These are phyloP conservation scores for Aspergillus avenaceus DNA, from an alignment of 495 filamentous ascomycete species.

Conservation along the genomic window DNA sequence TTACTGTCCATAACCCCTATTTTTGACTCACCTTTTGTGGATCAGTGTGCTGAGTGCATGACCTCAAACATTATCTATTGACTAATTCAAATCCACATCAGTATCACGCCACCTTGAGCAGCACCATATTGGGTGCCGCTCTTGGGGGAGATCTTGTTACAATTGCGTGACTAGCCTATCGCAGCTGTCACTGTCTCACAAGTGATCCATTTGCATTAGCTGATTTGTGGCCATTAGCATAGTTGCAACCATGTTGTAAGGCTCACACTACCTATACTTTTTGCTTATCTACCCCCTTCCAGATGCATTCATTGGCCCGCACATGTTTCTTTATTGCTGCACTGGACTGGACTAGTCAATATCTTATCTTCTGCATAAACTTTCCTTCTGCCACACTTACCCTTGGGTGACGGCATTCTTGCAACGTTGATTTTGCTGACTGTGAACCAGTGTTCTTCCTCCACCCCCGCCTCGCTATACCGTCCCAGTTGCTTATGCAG, in stretches of 20 bases:
- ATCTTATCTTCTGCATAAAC: neutral
- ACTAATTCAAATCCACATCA: neutral
- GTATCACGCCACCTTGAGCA: conserved; percentile 1
- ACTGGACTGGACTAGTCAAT: neutral
- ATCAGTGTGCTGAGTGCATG: neutral
- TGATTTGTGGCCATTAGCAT: conserved; percentile 2
- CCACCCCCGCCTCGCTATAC: conserved; percentile 84
- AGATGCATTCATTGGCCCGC: neutral
- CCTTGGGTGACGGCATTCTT: conserved; percentile 5
- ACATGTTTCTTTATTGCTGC: neutral
- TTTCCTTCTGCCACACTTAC: neutral
- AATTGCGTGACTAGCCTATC: conserved; percentile 9
- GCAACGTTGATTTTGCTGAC: conserved; percentile 11
- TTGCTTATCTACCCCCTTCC: conserved; percentile 1
- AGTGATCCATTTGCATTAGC: conserved; percentile 1
- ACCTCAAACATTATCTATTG: neutral
- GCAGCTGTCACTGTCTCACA: conserved; percentile 2
- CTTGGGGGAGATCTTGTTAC: neutral
- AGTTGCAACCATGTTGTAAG: conserved; percentile 38
- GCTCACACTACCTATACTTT: neutral
- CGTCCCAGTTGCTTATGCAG: conserved; percentile 60
- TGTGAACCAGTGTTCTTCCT: conserved; percentile 61
- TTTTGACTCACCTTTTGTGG: neutral
- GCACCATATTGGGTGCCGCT: neutral
- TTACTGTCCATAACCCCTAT: neutral